These are phyloP conservation scores for Lentinula novae-zelandiae DNA, from an alignment of 1,284 basidiomycete species.

Conservation along the genomic window DNA sequence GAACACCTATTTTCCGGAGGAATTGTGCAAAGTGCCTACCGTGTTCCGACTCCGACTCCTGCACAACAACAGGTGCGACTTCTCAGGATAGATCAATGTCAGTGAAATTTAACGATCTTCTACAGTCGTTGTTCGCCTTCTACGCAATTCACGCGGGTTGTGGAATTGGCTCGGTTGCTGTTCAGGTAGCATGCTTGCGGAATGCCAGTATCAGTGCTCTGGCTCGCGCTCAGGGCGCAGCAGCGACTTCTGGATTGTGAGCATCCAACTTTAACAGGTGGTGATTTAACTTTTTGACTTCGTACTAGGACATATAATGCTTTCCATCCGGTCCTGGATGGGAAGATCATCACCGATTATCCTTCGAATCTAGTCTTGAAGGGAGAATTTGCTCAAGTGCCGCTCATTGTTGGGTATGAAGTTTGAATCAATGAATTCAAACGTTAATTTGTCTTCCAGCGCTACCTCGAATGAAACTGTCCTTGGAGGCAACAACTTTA, in stretches of 20 bases:
- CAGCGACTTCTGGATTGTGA: slow-evolving; percentile 16
- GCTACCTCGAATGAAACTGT: slow-evolving; percentile 14
- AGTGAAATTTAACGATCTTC: background rate
- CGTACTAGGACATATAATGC: slow-evolving; percentile 32
- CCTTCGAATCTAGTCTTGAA: slow-evolving; percentile 41
- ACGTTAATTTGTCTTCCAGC: background rate
- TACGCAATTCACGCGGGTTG: slow-evolving; percentile 48
- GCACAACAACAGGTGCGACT: slow-evolving; percentile 44
- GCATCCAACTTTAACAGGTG: background rate
- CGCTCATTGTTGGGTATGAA: slow-evolving; percentile 56
- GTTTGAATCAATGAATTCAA: background rate
- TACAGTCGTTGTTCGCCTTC: slow-evolving; percentile 47
- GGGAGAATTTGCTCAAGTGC: slow-evolving; percentile 44
- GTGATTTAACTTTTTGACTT: background rate
- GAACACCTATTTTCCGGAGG: slow-evolving; percentile 42
- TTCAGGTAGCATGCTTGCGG: slow-evolving; percentile 44
- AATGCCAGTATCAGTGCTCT: slow-evolving; percentile 45
- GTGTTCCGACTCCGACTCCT: slow-evolving; percentile 43
- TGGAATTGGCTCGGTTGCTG: slow-evolving; percentile 29
- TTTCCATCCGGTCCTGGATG: slow-evolving; percentile 46
- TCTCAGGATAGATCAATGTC: background rate
- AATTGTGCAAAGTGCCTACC: slow-evolving; percentile 58
- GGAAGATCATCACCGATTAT: slow-evolving; percentile 41
- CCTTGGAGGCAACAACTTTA: slow-evolving; percentile 10
- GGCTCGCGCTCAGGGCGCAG: slow-evolving; percentile 52